Base-by-base conservation (phyloP, 2,329 filamentous ascomycete species). In the Seiridium cupressi region DNA sequence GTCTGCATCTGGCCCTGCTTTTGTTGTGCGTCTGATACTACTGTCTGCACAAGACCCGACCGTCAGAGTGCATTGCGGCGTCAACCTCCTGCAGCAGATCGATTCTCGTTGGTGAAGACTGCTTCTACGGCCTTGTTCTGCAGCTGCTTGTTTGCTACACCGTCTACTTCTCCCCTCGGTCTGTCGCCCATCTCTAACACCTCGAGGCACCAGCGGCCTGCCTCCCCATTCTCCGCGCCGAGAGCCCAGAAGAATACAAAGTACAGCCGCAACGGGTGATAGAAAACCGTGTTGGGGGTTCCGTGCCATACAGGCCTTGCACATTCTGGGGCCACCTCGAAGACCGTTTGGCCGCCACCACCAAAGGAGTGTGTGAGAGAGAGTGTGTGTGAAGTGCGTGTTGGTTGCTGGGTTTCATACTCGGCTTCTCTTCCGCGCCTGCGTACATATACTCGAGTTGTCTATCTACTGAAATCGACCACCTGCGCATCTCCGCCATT, bases 21-120 rank as follows among this genome's bases (percentile, higher is more conserved):
- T 68, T 65, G 68, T 65, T 63, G 66, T 71, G 69, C 65, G 63
- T 71, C 66, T 72, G 65, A 69, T 72, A 69, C 68, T 66, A 66
- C 65, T 68, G 67, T 68, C 64, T 69, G 64, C 65, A 70, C 65
- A 65, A 65, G 58, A 47, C 64, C 66, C 65, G 66, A 64, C 66
- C 61, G 65, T 66, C 64, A 69, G 63, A 68, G 63, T 66, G 62
- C 65, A 67, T 67, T 65, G 62, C 65, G 69, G 65, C 66, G 63
- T 66, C 66, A 65, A 66, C 65, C 65, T 62, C 64, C 65, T 66
- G 63, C 65, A 66, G 60, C 44, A 63, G 62, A 66, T 65, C 65
- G 58, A 36, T 66, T 61, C 62, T 65, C 62, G 57, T 62, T 63
- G 63, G 62, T 65, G 63, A 66, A 63, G 59, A 59, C 51, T 66